Base-by-base conservation (phyloP, 805 yeast genomes). In the Barnettozyma wickerhamii region DNA sequence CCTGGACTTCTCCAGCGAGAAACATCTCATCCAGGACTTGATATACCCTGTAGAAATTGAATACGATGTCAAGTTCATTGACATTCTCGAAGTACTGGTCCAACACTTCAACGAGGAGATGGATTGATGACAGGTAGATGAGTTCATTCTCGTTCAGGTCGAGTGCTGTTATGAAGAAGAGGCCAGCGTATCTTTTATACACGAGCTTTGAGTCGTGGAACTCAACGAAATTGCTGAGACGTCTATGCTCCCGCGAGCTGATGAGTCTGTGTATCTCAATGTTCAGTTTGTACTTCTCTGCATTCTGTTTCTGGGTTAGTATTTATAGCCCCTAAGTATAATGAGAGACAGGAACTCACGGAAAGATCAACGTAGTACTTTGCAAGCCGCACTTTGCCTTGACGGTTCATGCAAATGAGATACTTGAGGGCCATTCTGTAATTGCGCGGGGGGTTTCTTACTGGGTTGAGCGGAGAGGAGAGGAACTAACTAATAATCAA, bases 1-100 rank as follows among this genome's bases (percentile, higher is more conserved):
- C 96, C 57, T 84, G 88, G 10, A 90, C 69, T 59, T 93, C 97
- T 10, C 99, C 99, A 10, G 90, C 95, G 35, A 87, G 58, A 53
- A 83, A 87, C 59, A 93, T 73, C 61, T 90, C 96, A 59, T 93
- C 97, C 44, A 93, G 60, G 7, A 89, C 83, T 40, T 75, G 71
- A 60, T 89, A 86, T 10, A 87, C 81, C 60, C 84, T 87, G 68
- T 82, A 81, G 63, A 91, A 91, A 62, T 89, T 88, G 68, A 90
- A 93, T 17, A 93, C 95, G 42, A 93, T 72, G 59, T 91, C 98
- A 50, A 91, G 71, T 63, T 91, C 60, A 64, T 97, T 90, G 7
- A 91, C 98, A 54, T 81, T 88, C 49, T 88, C 83, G 55, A 91
- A 91, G 59, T 81, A 87, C 10, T 80, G 71, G 60, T 91, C 98